Evolutionary conservation across 805 yeast genomes (phyloP).

Genomic region (Limtongia smithiae): DNA sequence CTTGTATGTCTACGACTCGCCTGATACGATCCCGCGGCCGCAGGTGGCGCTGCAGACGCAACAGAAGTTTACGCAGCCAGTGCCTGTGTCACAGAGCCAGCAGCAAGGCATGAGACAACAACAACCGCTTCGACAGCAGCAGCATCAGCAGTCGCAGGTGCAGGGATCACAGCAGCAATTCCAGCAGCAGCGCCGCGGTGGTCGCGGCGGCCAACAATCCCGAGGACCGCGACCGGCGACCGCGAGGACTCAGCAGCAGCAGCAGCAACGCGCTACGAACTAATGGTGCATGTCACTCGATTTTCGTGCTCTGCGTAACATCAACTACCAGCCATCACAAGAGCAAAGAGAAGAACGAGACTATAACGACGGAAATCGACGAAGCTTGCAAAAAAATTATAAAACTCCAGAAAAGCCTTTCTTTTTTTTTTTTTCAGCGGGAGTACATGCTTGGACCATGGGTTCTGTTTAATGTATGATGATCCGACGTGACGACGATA

Average conservation of each 20-base stretch:
- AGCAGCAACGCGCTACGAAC: no score
- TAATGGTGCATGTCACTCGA: no score
- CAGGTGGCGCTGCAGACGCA: slow-evolving; percentile 20
- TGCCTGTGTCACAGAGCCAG: neutral
- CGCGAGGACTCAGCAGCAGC: no score
- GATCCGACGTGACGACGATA: no score
- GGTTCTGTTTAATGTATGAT: no score
- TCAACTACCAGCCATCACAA: neutral
- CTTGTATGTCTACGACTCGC: slow-evolving; percentile 57
- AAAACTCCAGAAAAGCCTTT: slow-evolving; percentile 24
- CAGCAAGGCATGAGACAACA: slow-evolving; percentile 13
- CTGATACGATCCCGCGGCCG: slow-evolving; percentile 30
- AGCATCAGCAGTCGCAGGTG: slow-evolving; percentile 35
- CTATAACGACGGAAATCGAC: neutral
- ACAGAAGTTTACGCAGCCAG: slow-evolving; percentile 16
- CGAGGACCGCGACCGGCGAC: slow-evolving; percentile 6
- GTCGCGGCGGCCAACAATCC: slow-evolving; percentile 13
- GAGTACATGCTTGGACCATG: no score
- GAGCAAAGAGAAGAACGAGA: neutral
- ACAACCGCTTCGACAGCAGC: slow-evolving; percentile 23
- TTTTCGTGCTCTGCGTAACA: no score
- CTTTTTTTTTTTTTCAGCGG: slow-evolving; percentile 22
- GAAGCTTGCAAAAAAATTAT: slow-evolving; percentile 10
- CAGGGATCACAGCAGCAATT: slow-evolving; percentile 29
- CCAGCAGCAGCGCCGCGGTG: slow-evolving; percentile 6